Conservation (phyloP, 2,329 filamentous ascomycete species). For the Trichoderma lentiforme region DNA sequence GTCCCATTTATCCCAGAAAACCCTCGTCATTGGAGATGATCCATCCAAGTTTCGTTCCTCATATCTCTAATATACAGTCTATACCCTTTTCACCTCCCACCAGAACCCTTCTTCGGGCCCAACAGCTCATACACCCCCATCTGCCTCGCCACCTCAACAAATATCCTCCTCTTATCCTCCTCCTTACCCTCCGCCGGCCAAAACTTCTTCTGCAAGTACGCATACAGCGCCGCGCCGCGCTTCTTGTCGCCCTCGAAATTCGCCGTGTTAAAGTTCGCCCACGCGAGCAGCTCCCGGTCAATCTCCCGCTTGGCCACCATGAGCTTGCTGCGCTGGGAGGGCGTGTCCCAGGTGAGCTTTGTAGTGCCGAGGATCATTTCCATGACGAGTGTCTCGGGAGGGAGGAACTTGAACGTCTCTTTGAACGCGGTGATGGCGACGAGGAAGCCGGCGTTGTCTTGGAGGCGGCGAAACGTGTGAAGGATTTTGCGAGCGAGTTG, state of each 20-base stretch:
- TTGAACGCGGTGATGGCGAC: constrained; percentile 44
- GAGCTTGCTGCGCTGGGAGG: constrained; percentile 39
- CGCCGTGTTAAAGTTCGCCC: constrained; percentile 30
- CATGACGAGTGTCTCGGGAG: constrained; percentile 44
- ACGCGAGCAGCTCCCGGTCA: constrained; percentile 36
- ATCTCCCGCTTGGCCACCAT: constrained; percentile 42
- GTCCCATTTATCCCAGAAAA: neutral
- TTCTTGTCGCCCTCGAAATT: constrained; percentile 33
- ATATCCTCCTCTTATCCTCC: constrained; percentile 25
- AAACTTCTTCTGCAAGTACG: constrained; percentile 41
- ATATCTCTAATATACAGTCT: constrained; percentile 15
- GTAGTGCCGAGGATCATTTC: constrained; percentile 46
- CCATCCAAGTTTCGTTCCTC: constrained; percentile 3
- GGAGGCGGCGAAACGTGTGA: constrained; percentile 48
- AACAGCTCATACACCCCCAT: constrained; percentile 43
- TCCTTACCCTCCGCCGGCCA: constrained; percentile 30
- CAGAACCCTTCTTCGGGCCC: constrained; percentile 17
- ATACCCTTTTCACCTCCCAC: neutral
- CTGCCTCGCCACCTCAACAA: constrained; percentile 36
- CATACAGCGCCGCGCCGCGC: constrained; percentile 40
- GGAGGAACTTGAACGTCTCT: constrained; percentile 42
- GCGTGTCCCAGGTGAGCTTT: constrained; percentile 42
- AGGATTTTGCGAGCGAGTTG: constrained; percentile 49
- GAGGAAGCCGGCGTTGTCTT: constrained; percentile 44
- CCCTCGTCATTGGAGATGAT: neutral